These are phyloP conservation scores for Dictyostelium intermedium DNA, from an alignment of 78 protist genomes.

Conservation along the genomic window DNA sequence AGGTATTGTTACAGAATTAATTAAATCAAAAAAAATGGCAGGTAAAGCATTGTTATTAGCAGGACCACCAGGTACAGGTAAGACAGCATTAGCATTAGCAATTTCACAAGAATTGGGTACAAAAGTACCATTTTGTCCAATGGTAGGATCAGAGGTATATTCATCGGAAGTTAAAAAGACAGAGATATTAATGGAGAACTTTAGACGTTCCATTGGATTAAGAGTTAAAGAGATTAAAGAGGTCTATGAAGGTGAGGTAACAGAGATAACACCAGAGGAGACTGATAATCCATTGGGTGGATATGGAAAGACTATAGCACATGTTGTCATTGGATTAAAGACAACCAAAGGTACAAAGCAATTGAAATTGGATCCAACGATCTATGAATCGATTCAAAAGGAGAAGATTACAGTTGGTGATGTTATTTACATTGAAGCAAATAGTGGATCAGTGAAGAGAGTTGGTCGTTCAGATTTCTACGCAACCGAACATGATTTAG, in stretches of 20 bases:
- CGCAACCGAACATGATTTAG: conserved; percentile 97
- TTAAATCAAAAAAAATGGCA: conserved; percentile 98
- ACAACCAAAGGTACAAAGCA: conserved; percentile 95
- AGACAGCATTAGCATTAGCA: conserved; percentile 99
- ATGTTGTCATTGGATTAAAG: conserved; percentile 93
- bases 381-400: conserved; percentile 98
- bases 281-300: conserved; percentile 96
- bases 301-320: conserved; percentile 97
- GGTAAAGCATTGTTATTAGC: conserved; percentile 99
- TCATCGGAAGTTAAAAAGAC: conserved; percentile 98
- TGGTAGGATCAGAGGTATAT: conserved; percentile 99
- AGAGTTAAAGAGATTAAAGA: conserved; percentile 99
- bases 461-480: conserved; percentile 98
- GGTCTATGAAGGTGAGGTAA: conserved; percentile 99
- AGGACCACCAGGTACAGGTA: conserved; percentile 99
- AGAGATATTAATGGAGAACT: conserved; percentile 98
- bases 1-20: conserved; percentile 98
- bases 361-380: conserved; percentile 97
- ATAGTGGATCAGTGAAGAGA: conserved; percentile 97
- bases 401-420: conserved; percentile 98
- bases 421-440: conserved; percentile 99
- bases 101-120: conserved; percentile 98
- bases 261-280: conserved; percentile 98
- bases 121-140: conserved; percentile 99
- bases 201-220: conserved; percentile 99